phyloP scores from a whole-genome alignment of 805 yeast genomes.

The Wickerhamomyces strasburgensis region DNA sequence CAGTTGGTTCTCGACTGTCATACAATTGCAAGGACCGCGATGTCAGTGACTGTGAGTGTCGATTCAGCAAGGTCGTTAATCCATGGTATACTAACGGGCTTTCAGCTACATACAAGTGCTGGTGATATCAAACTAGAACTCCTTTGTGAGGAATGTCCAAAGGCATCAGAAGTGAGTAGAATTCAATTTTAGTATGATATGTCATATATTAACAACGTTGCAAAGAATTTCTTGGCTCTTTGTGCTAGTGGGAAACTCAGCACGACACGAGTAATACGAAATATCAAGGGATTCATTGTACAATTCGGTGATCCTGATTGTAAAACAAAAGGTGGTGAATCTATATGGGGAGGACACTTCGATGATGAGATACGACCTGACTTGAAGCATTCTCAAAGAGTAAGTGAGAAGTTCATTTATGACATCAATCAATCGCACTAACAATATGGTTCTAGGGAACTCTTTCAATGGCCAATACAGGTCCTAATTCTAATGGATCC shows the following conservation, averaged over 20 bases:
- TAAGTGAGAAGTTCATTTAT: constrained; percentile 35
- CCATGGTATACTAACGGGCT: constrained; percentile 1
- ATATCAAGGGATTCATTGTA: constrained; percentile 66
- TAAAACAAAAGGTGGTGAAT: constrained; percentile 76
- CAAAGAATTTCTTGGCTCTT: constrained; percentile 38
- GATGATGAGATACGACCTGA: constrained; percentile 71
- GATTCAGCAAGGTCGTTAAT: no score
- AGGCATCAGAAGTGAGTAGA: constrained; percentile 31
- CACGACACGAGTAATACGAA: constrained; percentile 63
- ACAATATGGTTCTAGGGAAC: constrained; percentile 40
- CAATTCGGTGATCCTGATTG: constrained; percentile 86
- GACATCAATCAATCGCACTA: constrained; percentile 1
- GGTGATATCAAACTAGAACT: constrained; percentile 37
- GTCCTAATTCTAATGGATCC: constrained; percentile 61
- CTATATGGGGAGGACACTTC: constrained; percentile 73
- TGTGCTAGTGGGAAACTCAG: constrained; percentile 40
- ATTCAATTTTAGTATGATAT: no score
- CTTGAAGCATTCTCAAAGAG: constrained; percentile 60
- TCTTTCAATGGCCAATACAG: constrained; percentile 68
- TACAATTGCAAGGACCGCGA: no score
- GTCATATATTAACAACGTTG: constrained; percentile 1
- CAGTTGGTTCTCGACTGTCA: no score
- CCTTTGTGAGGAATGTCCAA: constrained; percentile 35
- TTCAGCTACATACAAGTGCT: constrained; percentile 32
- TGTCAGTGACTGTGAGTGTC: constrained; percentile 2